Conservation (phyloP, 768 basidiomycete genomes). For the Cytidiella melzeri region DNA sequence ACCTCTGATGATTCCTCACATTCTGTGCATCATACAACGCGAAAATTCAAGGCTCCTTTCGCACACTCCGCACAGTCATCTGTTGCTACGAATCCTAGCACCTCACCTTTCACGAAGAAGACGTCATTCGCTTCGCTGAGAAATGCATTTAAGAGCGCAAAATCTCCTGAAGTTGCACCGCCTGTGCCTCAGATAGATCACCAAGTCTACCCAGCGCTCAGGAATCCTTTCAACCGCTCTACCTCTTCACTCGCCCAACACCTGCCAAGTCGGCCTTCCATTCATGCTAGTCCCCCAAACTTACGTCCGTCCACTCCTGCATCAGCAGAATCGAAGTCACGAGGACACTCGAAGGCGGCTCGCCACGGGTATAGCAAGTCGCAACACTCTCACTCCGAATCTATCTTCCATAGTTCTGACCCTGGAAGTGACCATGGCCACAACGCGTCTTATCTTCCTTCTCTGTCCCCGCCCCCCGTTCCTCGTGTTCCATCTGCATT, state of each 20-base stretch:
- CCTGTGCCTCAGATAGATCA: slow-evolving; percentile 72
- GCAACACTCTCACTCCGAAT: slow-evolving; percentile 72
- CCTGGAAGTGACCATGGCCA: slow-evolving; percentile 64
- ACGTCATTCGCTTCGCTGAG: slow-evolving; percentile 81
- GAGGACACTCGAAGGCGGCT: slow-evolving; percentile 40
- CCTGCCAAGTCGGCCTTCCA: slow-evolving; percentile 33
- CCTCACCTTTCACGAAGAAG: slow-evolving; percentile 68
- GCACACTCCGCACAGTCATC: slow-evolving; percentile 71
- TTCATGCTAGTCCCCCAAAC: slow-evolving; percentile 44
- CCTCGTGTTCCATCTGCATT: slow-evolving; percentile 68
- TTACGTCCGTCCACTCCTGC: slow-evolving; percentile 58
- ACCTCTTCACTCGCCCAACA: slow-evolving; percentile 63
- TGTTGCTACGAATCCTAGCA: slow-evolving; percentile 37
- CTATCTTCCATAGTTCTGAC: slow-evolving; percentile 65
- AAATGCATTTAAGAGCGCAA: slow-evolving; percentile 78
- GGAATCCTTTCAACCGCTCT: slow-evolving; percentile 79
- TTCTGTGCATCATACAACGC: slow-evolving; percentile 38
- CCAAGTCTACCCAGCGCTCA: slow-evolving; percentile 62
- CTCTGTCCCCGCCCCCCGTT: slow-evolving; percentile 68
- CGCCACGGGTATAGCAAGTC: slow-evolving; percentile 63
- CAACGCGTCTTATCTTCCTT: slow-evolving; percentile 26
- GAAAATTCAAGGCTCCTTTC: slow-evolving; percentile 47
- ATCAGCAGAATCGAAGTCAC: slow-evolving; percentile 37
- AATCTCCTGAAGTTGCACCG: slow-evolving; percentile 41
- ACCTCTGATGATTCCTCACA: slow-evolving; percentile 71